phyloP scores from a whole-genome alignment of 2,329 filamentous ascomycete genomes.

The Cordyceps tenuipes region DNA sequence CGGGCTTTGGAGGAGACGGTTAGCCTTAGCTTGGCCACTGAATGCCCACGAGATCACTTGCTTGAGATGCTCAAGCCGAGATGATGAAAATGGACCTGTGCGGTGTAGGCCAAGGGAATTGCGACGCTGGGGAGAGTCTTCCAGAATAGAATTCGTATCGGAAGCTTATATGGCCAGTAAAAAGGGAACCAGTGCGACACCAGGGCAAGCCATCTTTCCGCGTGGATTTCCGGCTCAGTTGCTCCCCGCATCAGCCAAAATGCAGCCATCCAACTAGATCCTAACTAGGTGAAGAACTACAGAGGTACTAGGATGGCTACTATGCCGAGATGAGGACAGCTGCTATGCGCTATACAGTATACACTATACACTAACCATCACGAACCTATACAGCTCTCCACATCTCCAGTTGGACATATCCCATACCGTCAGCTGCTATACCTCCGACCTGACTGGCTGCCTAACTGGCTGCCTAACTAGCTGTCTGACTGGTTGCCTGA shows the following conservation, averaged over 20 bases:
- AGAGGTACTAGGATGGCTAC: background rate
- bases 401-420: background rate
- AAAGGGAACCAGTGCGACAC: background rate
- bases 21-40: background rate
- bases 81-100: background rate
- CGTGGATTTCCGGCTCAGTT: background rate
- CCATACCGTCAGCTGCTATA: constrained; percentile 1
- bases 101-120: background rate
- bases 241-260: background rate
- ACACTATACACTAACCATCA: too few species aligned
- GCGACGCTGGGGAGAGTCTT: background rate
- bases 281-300: too few species aligned
- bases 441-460: background rate
- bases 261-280: too few species aligned
- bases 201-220: background rate
- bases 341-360: too few species aligned
- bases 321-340: background rate
- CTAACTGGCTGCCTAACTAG: too few species aligned
- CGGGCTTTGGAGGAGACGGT: background rate
- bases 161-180: too few species aligned
- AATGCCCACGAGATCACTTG: background rate
- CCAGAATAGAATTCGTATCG: too few species aligned
- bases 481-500: background rate
- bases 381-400: background rate
- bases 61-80: background rate